Evolutionary conservation across 331 rosid genomes (phyloP), one percentile per base, ranked within the genome.

Genomic region (Pyrus hybrid): DNA sequence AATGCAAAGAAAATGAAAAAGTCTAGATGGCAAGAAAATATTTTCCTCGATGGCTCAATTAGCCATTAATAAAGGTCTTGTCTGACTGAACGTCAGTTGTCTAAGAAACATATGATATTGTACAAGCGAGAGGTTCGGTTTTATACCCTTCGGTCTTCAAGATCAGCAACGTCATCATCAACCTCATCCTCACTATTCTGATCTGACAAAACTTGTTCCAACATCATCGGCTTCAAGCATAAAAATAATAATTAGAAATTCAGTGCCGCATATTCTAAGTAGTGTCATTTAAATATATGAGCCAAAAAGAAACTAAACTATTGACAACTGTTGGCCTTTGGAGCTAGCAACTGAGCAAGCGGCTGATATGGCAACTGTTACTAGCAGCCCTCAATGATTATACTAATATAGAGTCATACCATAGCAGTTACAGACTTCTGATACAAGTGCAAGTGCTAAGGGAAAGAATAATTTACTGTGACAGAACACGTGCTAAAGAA

Each of bases 141-240:
- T 30, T 73, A 68, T 88, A 92, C 97, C 96, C 96, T 86, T 75
- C 90, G 87, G 85, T 92, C 97, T 81, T 92, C 97, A 65, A 87
- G 81, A 82, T 92, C 93, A 51, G 96, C 96, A 74, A 92, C 97
- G 70, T 90, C 96, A 32, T 92, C 96, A 67, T 92, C 97, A 64
- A 92, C 91, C 86, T 92, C 97, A 84, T 92, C 96, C 78, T 92
- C 97, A 66, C 96, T 92, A 74, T 92, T 96, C 80, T 86, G 84
- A 72, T 92, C 96, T n/a, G 97, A 88, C 74, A 90, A 79, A 69
- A 92, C 92, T 85, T 92, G 93, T 67, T 92, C 96, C 77, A 41
- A 68, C 51, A 83, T 67, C 96, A 92, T 92, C 22, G 92, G 94
- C 97, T 92, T 85, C 81, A 88, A 79, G 76, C 68, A 83, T 35